A percentile compares a stretch with the other conserved stretches of the same genome.
Conservation (phyloP, 495 filamentous ascomycete species). For the Neohortaea acidophila region DNA sequence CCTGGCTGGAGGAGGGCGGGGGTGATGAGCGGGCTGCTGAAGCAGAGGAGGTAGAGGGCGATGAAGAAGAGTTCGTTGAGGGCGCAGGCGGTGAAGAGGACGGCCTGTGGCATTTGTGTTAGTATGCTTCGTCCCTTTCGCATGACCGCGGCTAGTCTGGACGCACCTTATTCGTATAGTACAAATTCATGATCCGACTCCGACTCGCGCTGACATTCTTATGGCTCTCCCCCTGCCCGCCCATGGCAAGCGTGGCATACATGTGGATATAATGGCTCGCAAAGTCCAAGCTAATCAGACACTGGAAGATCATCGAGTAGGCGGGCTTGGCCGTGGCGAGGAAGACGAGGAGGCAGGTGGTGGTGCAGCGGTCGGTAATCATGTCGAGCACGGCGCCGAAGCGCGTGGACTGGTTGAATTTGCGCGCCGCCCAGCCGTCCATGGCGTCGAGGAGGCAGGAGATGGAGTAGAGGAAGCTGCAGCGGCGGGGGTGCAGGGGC, state of each 20-base stretch:
- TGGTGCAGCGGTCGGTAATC: slow-evolving; percentile 93
- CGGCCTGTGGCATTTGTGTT: slow-evolving; percentile 42
- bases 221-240: slow-evolving; percentile 61
- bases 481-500: slow-evolving; percentile 90
- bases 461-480: slow-evolving; percentile 75
- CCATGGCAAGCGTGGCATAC: slow-evolving; percentile 82
- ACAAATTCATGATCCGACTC: slow-evolving; percentile 73
- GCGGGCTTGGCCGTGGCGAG: slow-evolving; percentile 80
- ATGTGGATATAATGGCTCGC: slow-evolving; percentile 98
- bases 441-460: slow-evolving; percentile 90
- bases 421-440: slow-evolving; percentile 79
- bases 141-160: not conserved
- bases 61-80: slow-evolving; percentile 96
- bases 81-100: slow-evolving; percentile 80
- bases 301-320: slow-evolving; percentile 86
- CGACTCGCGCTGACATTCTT: slow-evolving; percentile 77
- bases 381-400: slow-evolving; percentile 96
- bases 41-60: slow-evolving; percentile 91
- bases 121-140: not conserved
- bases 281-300: slow-evolving; percentile 77
- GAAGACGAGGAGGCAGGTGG: slow-evolving; percentile 84
- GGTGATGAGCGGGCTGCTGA: slow-evolving; percentile 73
- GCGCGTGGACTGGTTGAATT: slow-evolving; percentile 75
- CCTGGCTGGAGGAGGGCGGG: slow-evolving; percentile 51
- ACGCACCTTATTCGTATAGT: slow-evolving; percentile 88